phyloP scores from a whole-genome alignment of 176 grass and related monocot genomes.

The Ampelocalamus luodianensis region DNA sequence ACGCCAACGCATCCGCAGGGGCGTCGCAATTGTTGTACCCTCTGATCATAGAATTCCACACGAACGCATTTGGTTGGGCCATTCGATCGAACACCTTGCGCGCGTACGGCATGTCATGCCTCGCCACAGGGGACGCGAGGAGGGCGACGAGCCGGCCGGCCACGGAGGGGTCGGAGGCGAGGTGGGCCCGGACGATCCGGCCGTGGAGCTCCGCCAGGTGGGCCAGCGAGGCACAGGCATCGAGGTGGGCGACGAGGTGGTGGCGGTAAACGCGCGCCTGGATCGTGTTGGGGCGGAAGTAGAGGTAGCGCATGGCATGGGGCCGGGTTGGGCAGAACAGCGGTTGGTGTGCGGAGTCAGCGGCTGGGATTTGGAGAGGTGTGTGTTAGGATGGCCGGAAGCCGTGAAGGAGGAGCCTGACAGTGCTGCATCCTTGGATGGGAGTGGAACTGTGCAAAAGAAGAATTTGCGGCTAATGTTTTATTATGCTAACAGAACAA shows the following conservation, averaged over 20 bases:
- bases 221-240: slow-evolving; percentile 48
- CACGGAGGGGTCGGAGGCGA: slow-evolving; percentile 48
- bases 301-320: background rate
- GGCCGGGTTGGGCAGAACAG: too few species aligned
- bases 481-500: too few species aligned
- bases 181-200: slow-evolving; percentile 57
- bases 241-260: slow-evolving; percentile 50
- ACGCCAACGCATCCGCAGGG: slow-evolving; percentile 49
- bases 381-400: too few species aligned
- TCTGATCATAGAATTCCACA: slow-evolving; percentile 84
- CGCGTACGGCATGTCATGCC: slow-evolving; percentile 48
- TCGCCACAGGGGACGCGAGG: slow-evolving; percentile 39
- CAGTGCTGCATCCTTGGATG: too few species aligned
- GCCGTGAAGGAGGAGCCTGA: too few species aligned
- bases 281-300: slow-evolving; percentile 63
- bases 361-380: too few species aligned
- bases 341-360: too few species aligned
- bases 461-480: too few species aligned
- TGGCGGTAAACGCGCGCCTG: slow-evolving; percentile 32
- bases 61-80: slow-evolving; percentile 48
- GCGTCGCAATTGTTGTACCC: slow-evolving; percentile 55
- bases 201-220: slow-evolving; percentile 69
- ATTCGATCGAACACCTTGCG: slow-evolving; percentile 68
- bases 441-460: too few species aligned
- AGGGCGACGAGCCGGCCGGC: slow-evolving; percentile 59